phyloP scores from a whole-genome alignment of 148 eudicot genomes.

The Chenopodium suecicum region DNA sequence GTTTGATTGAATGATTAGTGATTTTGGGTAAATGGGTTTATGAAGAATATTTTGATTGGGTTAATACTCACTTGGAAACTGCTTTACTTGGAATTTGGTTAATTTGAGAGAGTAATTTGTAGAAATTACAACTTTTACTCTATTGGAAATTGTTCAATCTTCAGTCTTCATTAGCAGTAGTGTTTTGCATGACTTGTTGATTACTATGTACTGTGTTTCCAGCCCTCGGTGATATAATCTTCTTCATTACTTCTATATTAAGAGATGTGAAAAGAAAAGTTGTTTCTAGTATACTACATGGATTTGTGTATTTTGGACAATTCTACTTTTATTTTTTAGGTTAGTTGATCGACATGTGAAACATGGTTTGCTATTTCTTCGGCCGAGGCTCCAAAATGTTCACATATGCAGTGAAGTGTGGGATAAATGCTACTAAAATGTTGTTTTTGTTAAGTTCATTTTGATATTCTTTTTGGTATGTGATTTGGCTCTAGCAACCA shows the following conservation, averaged over 20 bases:
- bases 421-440: not conserved
- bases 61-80: too few relatives aligned
- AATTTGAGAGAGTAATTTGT: not conserved
- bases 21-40: not conserved
- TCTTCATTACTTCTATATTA: too few relatives aligned
- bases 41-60: not conserved
- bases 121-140: not conserved
- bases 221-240: not conserved
- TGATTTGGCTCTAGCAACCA: not conserved
- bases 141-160: not conserved
- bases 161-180: not conserved
- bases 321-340: too few relatives aligned
- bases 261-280: not conserved
- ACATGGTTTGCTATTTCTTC: not conserved
- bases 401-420: not conserved
- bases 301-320: too few relatives aligned
- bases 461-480: not conserved
- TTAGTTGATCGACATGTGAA: not conserved
- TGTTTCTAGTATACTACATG: too few relatives aligned
- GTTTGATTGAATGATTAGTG: not conserved
- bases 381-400: not conserved
- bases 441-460: not conserved
- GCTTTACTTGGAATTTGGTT: not conserved
- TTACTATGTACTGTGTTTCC: not conserved
- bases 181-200: not conserved